These are phyloP conservation scores for Zalaria sp. DNA, from an alignment of 2,329 filamentous ascomycete species.

Conservation along the genomic window DNA sequence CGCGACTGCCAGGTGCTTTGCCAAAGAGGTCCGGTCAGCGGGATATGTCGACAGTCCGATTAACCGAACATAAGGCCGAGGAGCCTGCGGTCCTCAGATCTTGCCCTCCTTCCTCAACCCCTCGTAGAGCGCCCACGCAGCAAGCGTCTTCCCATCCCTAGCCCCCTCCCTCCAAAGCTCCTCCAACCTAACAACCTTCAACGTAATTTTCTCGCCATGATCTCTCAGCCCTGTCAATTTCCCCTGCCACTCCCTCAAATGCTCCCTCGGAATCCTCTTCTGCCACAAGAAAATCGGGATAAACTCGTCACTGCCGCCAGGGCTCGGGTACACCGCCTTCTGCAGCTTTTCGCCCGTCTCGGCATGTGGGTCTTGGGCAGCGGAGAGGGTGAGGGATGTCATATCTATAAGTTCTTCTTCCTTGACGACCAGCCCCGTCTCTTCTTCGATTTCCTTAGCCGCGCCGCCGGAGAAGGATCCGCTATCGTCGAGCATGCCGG, in stretches of 20 bases:
- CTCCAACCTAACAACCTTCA: conserved; percentile 38
- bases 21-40: no score
- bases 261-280: conserved; percentile 32
- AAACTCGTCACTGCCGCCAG: conserved; percentile 45
- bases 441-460: conserved; percentile 43
- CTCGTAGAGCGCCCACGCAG: conserved; percentile 41
- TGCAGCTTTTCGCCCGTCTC: conserved; percentile 25
- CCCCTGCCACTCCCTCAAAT: conserved; percentile 37
- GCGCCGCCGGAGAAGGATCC: conserved; percentile 40
- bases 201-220: conserved; percentile 44
- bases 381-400: conserved; percentile 32
- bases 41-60: no score
- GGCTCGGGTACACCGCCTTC: conserved; percentile 37
- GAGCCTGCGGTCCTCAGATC: conserved; percentile 14
- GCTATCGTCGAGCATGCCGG: conserved; percentile 45
- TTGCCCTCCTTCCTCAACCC: conserved; percentile 34
- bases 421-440: conserved; percentile 38
- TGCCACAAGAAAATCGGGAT: conserved; percentile 42
- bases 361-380: conserved; percentile 2
- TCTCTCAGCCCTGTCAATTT: conserved; percentile 40
- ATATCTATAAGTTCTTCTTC: conserved; percentile 38
- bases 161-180: conserved; percentile 40
- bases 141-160: conserved; percentile 42
- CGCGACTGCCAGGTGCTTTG: no score
- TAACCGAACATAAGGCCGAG: no score